phyloP scores from a whole-genome alignment of 2,329 filamentous ascomycete species.

The Xylaria sp. region DNA sequence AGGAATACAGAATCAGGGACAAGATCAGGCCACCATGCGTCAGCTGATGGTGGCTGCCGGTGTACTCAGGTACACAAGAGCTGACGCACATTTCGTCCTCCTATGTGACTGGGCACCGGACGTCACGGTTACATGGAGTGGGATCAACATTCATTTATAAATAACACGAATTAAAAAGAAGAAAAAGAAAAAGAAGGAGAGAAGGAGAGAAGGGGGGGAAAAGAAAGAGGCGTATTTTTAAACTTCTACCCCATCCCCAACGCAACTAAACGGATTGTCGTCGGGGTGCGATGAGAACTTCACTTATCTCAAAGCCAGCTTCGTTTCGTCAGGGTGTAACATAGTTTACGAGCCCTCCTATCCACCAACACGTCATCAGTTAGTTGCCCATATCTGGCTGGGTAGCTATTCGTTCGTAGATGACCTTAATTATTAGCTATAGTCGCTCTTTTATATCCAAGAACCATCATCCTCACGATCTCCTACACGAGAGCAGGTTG shows the following conservation, averaged over 20 bases:
- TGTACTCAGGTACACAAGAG: background rate
- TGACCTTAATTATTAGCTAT: constrained; percentile 13
- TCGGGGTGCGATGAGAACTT: constrained; percentile 5
- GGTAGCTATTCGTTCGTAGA: constrained; percentile 27
- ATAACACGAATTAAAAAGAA: background rate
- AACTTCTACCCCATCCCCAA: background rate
- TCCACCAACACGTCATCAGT: constrained; percentile 4
- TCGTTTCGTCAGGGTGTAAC: constrained; percentile 20
- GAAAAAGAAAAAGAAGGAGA: background rate
- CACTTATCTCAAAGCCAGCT: background rate
- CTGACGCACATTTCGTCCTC: constrained; percentile 1
- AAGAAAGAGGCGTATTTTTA: background rate
- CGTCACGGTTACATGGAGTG: background rate
- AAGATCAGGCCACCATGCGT: constrained; percentile 19
- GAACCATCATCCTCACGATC: too few species aligned
- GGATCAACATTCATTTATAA: background rate
- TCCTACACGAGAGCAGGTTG: too few species aligned
- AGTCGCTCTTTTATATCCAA: constrained; percentile 22
- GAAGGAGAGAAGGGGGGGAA: background rate
- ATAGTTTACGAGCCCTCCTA: background rate
- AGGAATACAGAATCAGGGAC: background rate
- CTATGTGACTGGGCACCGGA: background rate
- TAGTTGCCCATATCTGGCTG: constrained; percentile 7
- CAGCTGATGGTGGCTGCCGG: background rate
- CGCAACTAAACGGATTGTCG: background rate